A percentile compares a stretch with the other conserved stretches of the same genome.
Conservation (phyloP, 768 basidiomycete genomes). For the Tephrocybe sp. region DNA sequence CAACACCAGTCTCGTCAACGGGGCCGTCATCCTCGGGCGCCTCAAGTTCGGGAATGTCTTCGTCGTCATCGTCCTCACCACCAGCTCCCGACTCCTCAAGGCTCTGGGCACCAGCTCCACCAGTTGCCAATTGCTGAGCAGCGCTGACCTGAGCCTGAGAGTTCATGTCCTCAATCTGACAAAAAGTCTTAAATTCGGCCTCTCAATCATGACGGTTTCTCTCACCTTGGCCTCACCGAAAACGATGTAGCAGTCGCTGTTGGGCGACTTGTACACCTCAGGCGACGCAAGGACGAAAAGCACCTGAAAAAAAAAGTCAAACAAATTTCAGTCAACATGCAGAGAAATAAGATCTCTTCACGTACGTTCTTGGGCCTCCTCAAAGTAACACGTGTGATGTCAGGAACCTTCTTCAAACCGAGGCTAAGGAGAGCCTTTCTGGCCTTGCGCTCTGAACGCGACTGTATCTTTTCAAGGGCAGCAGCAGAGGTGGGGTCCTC, state of each 20-base stretch:
- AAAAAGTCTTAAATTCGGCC: background rate
- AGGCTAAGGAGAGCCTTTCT: slow-evolving; percentile 89
- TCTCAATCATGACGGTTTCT: no score
- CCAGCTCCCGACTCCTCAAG: slow-evolving; percentile 53
- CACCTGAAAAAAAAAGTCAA: slow-evolving; percentile 48
- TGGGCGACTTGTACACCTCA: slow-evolving; percentile 97
- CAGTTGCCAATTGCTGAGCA: slow-evolving; percentile 73
- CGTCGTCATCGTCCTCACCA: slow-evolving; percentile 69
- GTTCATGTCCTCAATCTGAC: slow-evolving; percentile 85
- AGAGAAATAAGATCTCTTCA: slow-evolving; percentile 5
- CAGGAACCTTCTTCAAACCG: slow-evolving; percentile 90
- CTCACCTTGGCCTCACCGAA: slow-evolving; percentile 96
- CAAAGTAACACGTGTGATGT: slow-evolving; percentile 93
- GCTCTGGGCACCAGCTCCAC: slow-evolving; percentile 43
- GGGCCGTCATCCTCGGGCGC: slow-evolving; percentile 79
- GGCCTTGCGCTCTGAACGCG: slow-evolving; percentile 92
- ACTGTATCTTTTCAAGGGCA: slow-evolving; percentile 91
- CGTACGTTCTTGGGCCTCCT: slow-evolving; percentile 91
- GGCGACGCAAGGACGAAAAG: slow-evolving; percentile 92
- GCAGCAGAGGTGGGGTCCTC: slow-evolving; percentile 85
- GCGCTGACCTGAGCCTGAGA: slow-evolving; percentile 73
- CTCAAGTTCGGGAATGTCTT: slow-evolving; percentile 84
- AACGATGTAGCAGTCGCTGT: slow-evolving; percentile 98
- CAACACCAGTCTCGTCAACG: slow-evolving; percentile 85
- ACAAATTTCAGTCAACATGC: background rate